Base-by-base conservation (phyloP, 129 eudicot species). In the Oenanthe sinensis region DNA sequence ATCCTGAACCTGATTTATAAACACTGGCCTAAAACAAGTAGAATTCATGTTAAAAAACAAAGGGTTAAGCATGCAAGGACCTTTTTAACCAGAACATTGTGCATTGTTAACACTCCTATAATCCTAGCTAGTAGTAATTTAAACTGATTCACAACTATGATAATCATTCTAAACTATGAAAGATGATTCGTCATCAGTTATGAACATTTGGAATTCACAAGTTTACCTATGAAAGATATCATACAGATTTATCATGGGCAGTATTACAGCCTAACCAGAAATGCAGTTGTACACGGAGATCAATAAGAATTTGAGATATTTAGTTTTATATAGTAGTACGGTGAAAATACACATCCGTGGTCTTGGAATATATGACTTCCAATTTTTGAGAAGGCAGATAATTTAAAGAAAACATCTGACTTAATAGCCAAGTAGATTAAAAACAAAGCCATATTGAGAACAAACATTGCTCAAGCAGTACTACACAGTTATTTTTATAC, bases 1-100 rank as follows among this genome's bases (percentile, higher is more conserved):
- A 68, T 12, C 91, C 91, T 33, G 99, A 89, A 37, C 75, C 86
- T 30, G 97, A 87, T 84, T 86, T 85, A 81, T 96, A 96, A 30
- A 86, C 91, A 69, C 87, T 76, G n/a, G 88, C 97, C 99, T 96
- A 85, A 88, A 84, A 75, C n/a, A 43, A 54, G 50, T 76, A 16
- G 20, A 19, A 11, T 17, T 19, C 67, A 75, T 55, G 86, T 83
- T 78, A 80, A 36, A 76, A 58, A 43, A n/a, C 44, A 13, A 44
- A 28, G n/a, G 30, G 55, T 39, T 40, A 60, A 24, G 47, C 15
- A 39, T 39, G 54, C 5, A 26, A 28, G 14, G 3, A 45, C 36
- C 40, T 44, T 74, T 72, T n/a, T 10, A 46, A 74, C 40, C 19
- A 46, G 33, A 46, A 74, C 4, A 74, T 46, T 26, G 9, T 74